Conservation (phyloP, 371 early-diverging fungal species). For the Rhizopus arrhizus region DNA sequence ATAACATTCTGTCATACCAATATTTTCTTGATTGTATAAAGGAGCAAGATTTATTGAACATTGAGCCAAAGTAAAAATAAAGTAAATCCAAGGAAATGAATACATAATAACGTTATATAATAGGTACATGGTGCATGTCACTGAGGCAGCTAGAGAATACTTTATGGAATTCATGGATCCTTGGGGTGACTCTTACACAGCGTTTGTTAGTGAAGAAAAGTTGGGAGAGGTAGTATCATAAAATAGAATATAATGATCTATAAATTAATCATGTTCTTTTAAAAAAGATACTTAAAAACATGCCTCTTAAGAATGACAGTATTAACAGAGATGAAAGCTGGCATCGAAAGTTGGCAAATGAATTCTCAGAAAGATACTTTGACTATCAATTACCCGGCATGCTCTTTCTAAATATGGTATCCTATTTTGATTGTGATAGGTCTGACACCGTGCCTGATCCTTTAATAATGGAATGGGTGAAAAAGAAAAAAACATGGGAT, state of each 20-base stretch:
- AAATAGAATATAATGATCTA: background rate
- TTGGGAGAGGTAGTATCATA: constrained; percentile 20
- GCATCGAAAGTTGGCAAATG: constrained; percentile 17
- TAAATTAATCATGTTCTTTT: background rate
- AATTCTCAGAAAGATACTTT: constrained; percentile 36
- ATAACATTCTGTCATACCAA: constrained; percentile 58
- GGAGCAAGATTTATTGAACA: constrained; percentile 47
- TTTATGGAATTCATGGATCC: constrained; percentile 62
- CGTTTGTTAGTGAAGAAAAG: constrained; percentile 51
- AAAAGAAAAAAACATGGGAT: constrained; percentile 24
- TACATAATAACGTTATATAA: background rate
- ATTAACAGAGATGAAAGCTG: background rate
- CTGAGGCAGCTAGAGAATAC: constrained; percentile 40
- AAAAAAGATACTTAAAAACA: constrained; percentile 1
- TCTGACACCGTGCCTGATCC: constrained; percentile 4
- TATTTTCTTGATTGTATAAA: constrained; percentile 68
- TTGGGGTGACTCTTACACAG: constrained; percentile 70
- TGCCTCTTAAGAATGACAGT: background rate
- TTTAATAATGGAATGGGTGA: constrained; percentile 23
- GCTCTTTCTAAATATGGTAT: constrained; percentile 29
- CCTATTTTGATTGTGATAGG: constrained; percentile 31
- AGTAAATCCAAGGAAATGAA: background rate
- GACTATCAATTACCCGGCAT: constrained; percentile 30
- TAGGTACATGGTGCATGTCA: constrained; percentile 66
- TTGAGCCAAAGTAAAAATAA: constrained; percentile 58